Percentiles rank a stretch among this genome's conserved stretches.
These are phyloP conservation scores for Diddensiella transvaalensis DNA, from an alignment of 805 yeast species.

Conservation along the genomic window DNA sequence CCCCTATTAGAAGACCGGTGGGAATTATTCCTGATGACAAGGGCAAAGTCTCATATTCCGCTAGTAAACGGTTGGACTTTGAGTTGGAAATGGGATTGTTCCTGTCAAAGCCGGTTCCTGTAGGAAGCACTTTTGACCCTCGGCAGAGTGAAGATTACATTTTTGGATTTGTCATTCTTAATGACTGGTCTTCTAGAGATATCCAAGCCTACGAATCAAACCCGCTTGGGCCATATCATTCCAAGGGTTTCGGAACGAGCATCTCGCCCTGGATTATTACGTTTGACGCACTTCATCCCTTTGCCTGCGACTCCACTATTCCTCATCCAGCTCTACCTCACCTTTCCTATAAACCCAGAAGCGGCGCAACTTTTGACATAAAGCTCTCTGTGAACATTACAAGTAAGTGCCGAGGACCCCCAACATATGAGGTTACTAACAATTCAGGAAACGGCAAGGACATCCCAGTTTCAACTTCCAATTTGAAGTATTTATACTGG, in stretches of 20 bases:
- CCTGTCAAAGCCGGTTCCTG: conserved; percentile 18
- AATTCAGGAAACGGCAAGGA: not conserved
- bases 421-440: not conserved
- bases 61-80: conserved; percentile 21
- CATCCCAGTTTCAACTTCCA: not conserved
- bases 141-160: conserved; percentile 23
- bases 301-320: conserved; percentile 13
- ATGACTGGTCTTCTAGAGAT: conserved; percentile 30
- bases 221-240: conserved; percentile 28
- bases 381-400: conserved; percentile 15
- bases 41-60: conserved; percentile 8
- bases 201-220: conserved; percentile 29
- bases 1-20: conserved; percentile 22
- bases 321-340: conserved; percentile 19
- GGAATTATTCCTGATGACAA: conserved; percentile 20
- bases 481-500: not conserved
- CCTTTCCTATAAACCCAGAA: conserved; percentile 21
- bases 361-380: conserved; percentile 16
- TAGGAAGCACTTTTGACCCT: conserved; percentile 21
- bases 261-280: conserved; percentile 28
- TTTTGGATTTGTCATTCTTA: conserved; percentile 28
- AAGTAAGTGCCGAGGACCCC: conserved; percentile 2
- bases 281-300: conserved; percentile 25
- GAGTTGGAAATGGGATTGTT: conserved; percentile 28
- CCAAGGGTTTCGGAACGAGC: conserved; percentile 27